These are phyloP conservation scores for Naganishia vishniacii DNA, from an alignment of 768 basidiomycete genomes.

Conservation along the genomic window DNA sequence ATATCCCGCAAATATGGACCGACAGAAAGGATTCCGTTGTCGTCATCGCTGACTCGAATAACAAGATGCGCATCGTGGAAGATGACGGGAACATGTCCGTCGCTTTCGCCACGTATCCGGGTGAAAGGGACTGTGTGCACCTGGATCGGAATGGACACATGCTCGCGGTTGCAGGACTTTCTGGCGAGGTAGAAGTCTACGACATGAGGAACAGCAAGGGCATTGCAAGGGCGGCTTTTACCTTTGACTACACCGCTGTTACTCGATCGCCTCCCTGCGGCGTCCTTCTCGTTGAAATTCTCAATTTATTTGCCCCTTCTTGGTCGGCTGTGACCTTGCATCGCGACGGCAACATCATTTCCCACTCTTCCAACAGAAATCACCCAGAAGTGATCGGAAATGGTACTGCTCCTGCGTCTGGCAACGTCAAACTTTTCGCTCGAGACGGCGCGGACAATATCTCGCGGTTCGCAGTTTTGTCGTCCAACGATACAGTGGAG, in stretches of 20 bases:
- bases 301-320: neutral
- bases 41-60: conserved; percentile 5
- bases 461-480: neutral
- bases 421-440: neutral
- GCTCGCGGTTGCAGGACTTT: neutral
- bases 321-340: neutral
- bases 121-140: neutral
- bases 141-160: neutral
- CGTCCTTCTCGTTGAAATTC: neutral
- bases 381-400: neutral
- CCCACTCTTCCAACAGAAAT: neutral
- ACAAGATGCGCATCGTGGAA: conserved; percentile 6
- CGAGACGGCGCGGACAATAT: neutral
- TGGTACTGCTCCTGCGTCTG: neutral
- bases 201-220: neutral
- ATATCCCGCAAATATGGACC: conserved; percentile 8
- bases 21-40: neutral
- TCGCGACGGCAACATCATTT: neutral
- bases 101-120: conserved; percentile 6
- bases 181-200: neutral
- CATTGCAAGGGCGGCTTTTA: neutral
- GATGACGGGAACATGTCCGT: conserved; percentile 7
- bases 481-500: neutral
- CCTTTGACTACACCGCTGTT: neutral
- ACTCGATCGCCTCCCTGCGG: neutral